Evolutionary conservation across 192 early-diverging fungal genomes (phyloP).

Genomic region (Pilaira anomala): DNA sequence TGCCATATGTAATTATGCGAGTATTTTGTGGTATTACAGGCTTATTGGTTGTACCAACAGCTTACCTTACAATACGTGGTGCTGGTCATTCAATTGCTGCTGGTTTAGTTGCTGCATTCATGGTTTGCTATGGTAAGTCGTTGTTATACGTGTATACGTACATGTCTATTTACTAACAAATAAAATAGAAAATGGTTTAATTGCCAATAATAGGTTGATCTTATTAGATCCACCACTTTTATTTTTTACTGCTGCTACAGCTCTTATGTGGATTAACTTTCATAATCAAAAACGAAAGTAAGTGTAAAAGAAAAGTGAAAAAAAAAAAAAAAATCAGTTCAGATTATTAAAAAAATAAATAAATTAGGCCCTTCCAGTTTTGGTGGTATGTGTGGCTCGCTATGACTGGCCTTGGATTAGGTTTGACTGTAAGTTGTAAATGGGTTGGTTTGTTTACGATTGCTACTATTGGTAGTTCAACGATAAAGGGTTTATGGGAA

Average conservation of each 20-base stretch:
- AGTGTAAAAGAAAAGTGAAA: not conserved
- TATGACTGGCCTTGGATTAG: slow-evolving; percentile 80
- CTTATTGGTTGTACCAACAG: slow-evolving; percentile 75
- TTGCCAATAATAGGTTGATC: slow-evolving; percentile 89
- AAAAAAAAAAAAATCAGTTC: no score
- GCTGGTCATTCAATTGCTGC: slow-evolving; percentile 75
- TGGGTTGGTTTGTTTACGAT: slow-evolving; percentile 96
- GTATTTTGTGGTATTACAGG: slow-evolving; percentile 76
- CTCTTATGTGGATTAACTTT: slow-evolving; percentile 89
- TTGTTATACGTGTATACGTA: not conserved
- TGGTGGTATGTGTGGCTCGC: slow-evolving; percentile 88
- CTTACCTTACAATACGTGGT: slow-evolving; percentile 79
- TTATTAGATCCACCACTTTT: slow-evolving; percentile 89
- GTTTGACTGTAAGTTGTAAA: slow-evolving; percentile 77
- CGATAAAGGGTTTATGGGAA: slow-evolving; percentile 83
- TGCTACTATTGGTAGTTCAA: slow-evolving; percentile 82
- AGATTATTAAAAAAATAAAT: no score
- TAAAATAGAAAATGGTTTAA: slow-evolving; percentile 75
- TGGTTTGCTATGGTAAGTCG: slow-evolving; percentile 65
- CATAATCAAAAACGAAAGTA: slow-evolving; percentile 50
- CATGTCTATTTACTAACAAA: not conserved
- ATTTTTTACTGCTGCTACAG: slow-evolving; percentile 76
- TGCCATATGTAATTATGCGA: slow-evolving; percentile 88
- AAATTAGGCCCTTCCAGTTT: slow-evolving; percentile 60
- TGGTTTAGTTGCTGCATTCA: slow-evolving; percentile 69